Conservation (phyloP, 495 filamentous ascomycete species). For the Lasiosphaeria hispida region DNA sequence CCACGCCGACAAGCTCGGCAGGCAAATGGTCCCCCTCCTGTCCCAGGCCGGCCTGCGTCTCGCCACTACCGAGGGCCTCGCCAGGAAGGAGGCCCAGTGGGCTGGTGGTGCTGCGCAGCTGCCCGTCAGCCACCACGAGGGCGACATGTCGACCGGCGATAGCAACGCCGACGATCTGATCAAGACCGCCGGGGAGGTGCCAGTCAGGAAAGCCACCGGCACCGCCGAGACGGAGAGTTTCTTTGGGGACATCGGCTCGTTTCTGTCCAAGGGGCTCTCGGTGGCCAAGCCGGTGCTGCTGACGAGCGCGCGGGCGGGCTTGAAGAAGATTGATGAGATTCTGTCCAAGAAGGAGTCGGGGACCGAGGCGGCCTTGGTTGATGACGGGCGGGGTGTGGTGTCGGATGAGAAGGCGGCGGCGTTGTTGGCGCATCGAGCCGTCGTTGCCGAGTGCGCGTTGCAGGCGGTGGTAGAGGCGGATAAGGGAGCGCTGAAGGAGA, state of each 20-base stretch:
- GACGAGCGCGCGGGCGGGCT: not conserved
- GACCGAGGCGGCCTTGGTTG: not conserved
- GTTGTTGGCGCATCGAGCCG: slow-evolving; percentile 30
- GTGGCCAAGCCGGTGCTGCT: slow-evolving; percentile 12
- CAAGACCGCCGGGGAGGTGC: not conserved
- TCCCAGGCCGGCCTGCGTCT: too few species aligned
- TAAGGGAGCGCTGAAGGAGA: too few species aligned
- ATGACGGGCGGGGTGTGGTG: not conserved
- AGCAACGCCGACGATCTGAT: slow-evolving; percentile 11
- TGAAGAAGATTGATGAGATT: not conserved
- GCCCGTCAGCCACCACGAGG: too few species aligned
- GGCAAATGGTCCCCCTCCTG: too few species aligned
- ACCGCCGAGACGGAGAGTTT: not conserved
- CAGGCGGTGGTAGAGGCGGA: slow-evolving; percentile 21
- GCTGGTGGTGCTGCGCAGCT: too few species aligned
- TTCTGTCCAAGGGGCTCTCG: slow-evolving; percentile 8
- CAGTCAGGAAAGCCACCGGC: slow-evolving; percentile 4
- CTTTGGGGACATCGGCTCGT: slow-evolving; percentile 11
- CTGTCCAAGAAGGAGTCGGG: not conserved
- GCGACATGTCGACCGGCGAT: too few species aligned
- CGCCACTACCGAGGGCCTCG: too few species aligned
- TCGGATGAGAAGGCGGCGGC: slow-evolving; percentile 13
- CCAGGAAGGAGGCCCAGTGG: too few species aligned
- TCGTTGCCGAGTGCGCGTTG: slow-evolving; percentile 39
- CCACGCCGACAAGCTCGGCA: slow-evolving; percentile 12